A percentile compares a stretch with the other conserved stretches of the same genome.
Conservation (phyloP, 495 filamentous ascomycete genomes). For the Neurospora sp. region DNA sequence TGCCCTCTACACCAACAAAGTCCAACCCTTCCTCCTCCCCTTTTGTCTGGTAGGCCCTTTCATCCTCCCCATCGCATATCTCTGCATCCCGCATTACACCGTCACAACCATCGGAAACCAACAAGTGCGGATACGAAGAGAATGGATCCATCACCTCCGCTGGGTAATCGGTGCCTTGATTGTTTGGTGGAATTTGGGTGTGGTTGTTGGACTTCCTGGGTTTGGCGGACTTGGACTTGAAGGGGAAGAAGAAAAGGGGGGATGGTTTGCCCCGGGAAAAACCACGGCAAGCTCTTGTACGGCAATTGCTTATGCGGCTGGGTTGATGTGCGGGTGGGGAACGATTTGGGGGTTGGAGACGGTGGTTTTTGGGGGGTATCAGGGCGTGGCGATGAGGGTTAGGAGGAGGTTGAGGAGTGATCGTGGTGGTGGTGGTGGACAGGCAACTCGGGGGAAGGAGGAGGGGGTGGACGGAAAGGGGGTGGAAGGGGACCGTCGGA, state of each 20-base stretch:
- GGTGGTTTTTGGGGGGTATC: constrained; percentile 53
- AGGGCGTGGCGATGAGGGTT: constrained; percentile 58
- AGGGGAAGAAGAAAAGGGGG: no score
- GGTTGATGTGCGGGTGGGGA: constrained; percentile 54
- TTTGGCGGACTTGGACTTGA: neutral
- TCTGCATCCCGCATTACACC: constrained; percentile 43
- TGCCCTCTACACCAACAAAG: neutral
- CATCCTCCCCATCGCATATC: constrained; percentile 44
- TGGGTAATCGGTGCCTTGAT: constrained; percentile 42
- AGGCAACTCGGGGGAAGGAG: no score
- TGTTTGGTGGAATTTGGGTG: constrained; percentile 23
- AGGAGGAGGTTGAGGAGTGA: neutral
- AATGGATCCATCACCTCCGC: constrained; percentile 36
- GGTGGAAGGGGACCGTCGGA: neutral
- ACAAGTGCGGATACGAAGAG: constrained; percentile 19
- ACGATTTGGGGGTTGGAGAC: constrained; percentile 53
- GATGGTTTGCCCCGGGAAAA: neutral
- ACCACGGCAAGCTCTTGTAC: constrained; percentile 44
- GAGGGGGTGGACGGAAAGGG: neutral
- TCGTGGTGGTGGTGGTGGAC: no score
- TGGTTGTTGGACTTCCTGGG: constrained; percentile 20
- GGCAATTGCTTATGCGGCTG: constrained; percentile 56
- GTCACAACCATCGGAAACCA: neutral
- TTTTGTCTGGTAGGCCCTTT: constrained; percentile 38
- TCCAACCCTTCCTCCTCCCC: constrained; percentile 46